Conservation (phyloP, 2,329 filamentous ascomycete genomes). For the Sclerotinia sclerotiorum region DNA sequence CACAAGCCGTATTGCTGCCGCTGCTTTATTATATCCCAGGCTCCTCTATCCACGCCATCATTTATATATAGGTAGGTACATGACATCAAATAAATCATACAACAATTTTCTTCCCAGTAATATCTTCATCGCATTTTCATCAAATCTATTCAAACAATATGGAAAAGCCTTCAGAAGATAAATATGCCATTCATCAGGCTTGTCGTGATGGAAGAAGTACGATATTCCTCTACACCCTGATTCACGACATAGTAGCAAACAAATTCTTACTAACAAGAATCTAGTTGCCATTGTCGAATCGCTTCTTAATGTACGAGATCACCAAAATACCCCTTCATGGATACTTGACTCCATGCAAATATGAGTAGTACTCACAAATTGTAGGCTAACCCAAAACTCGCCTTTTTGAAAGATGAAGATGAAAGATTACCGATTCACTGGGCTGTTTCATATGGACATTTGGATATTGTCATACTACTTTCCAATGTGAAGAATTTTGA, state of each 20-base stretch:
- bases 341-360: not conserved
- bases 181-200: constrained; percentile 84
- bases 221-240: constrained; percentile 32
- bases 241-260: constrained; percentile 1
- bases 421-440: constrained; percentile 91
- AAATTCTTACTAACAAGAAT: constrained; percentile 33
- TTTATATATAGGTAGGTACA: not conserved
- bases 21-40: constrained; percentile 12
- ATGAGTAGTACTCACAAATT: constrained; percentile 21
- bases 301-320: constrained; percentile 60
- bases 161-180: constrained; percentile 46
- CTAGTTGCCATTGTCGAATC: constrained; percentile 71
- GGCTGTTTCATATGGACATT: constrained; percentile 81
- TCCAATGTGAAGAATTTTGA: constrained; percentile 74
- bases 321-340: not conserved
- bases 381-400: constrained; percentile 77
- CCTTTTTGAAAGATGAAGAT: constrained; percentile 73
- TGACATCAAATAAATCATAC: not conserved
- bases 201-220: constrained; percentile 81
- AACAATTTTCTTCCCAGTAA: not conserved
- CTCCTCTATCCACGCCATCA: constrained; percentile 21
- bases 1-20: not conserved
- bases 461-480: constrained; percentile 72
- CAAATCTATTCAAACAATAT: not conserved
- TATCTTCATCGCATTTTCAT: not conserved